Base-by-base conservation (phyloP, 176 grass and related monocot genomes). In the Phoenix roebelenii region DNA sequence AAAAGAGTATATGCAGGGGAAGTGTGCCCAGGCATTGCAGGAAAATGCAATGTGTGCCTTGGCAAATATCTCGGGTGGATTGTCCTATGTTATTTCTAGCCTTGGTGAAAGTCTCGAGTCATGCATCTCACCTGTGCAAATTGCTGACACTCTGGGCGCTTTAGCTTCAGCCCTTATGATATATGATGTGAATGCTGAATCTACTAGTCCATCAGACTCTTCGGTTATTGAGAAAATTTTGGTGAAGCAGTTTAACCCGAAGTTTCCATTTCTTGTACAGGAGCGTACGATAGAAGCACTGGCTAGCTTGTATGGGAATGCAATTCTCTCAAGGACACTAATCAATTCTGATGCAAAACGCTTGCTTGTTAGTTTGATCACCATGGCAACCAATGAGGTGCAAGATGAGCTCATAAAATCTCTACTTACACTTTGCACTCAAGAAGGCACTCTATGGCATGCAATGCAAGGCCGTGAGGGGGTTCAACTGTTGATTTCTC, bases 41-140 rank as follows among this genome's bases (percentile, higher is more conserved):
- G 94, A 93, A 75, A 99, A 99, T 85, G 94, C 94, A 1, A 99
- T 99, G 94, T 87, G 94, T 76, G 94, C 94, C 68, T 76, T 99
- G 51, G 94, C 94, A 76, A 99, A 99, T 86, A 93, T 99, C 78
- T 99, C 94, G 64, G 94, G 94, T 58, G 94, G 94, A 52, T 68
- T 99, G 58, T 99, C 94, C 60, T 89, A 89, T 89, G 94, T 99
- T 58, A 99, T 99, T 68, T 80, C 82, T 66, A 99, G 94, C 77
- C 85, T 99, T 48, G 94, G 88, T 65, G 94, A 99, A 68, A 99
- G 94, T 79, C 82, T 99, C 15, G 88, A 93, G 65, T 93, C 94
- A 79, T 99, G 94, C 51, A 75, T 81, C 67, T 99, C 94, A 70
- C 79, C 94, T 74, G 76, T 85, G 71, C 94, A 99, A 71, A 80